Conservation (phyloP, 1,139 yeast species). For the Pichia kudriavzevii region DNA sequence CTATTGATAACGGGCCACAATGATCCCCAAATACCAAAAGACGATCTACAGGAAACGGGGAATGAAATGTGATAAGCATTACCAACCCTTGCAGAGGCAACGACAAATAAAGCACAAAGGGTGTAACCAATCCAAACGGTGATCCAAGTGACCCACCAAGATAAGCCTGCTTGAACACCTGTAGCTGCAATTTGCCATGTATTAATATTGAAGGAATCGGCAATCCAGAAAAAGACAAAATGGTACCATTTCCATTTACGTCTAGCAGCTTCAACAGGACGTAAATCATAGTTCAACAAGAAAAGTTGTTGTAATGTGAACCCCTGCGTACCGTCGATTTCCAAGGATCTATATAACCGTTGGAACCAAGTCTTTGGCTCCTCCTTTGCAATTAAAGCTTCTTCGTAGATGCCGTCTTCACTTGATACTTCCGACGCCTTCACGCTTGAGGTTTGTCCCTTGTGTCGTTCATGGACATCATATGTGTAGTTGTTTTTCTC, state of each 20-base stretch:
- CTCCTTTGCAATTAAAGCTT: too few species aligned
- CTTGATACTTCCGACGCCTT: too few species aligned
- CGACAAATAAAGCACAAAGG: slow-evolving; percentile 44
- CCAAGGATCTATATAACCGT: too few species aligned
- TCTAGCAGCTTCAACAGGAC: slow-evolving; percentile 62
- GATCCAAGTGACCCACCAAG: slow-evolving; percentile 88
- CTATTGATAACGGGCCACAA: slow-evolving; percentile 76
- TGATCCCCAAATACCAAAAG: slow-evolving; percentile 74
- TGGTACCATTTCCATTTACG: slow-evolving; percentile 79
- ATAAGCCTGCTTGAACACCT: slow-evolving; percentile 63
- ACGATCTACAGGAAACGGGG: slow-evolving; percentile 65
- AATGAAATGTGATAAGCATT: slow-evolving; percentile 68
- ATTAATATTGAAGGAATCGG: slow-evolving; percentile 79
- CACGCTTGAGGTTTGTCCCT: too few species aligned
- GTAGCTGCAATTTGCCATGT: slow-evolving; percentile 90
- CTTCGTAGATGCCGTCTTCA: too few species aligned
- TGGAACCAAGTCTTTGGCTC: background rate
- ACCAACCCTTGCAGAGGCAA: slow-evolving; percentile 62
- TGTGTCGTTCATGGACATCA: too few species aligned
- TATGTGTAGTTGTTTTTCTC: too few species aligned
- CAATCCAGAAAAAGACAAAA: slow-evolving; percentile 72
- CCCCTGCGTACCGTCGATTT: slow-evolving; percentile 13
- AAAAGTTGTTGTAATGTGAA: slow-evolving; percentile 46
- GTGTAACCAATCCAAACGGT: slow-evolving; percentile 65
- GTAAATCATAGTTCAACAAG: slow-evolving; percentile 63